phyloP scores from a whole-genome alignment of 352 stramenopile species.

The Globisporangium radiosum region DNA sequence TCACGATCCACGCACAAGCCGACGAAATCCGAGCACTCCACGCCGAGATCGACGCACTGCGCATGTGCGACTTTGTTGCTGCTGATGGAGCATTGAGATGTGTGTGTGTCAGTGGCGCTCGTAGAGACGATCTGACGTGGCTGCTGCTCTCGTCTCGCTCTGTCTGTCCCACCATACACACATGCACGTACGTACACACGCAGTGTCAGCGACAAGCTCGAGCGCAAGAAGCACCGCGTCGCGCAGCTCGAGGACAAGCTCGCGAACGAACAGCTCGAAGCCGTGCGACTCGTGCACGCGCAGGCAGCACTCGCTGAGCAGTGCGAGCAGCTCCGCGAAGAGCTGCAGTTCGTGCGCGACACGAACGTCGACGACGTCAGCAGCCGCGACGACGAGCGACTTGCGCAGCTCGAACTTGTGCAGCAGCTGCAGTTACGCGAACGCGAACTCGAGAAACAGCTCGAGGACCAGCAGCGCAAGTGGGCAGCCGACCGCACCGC shows the following conservation, averaged over 20 bases:
- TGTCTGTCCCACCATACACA: neutral
- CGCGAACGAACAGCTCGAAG: constrained; percentile 33
- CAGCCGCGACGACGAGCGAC: constrained; percentile 47
- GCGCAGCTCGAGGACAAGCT: constrained; percentile 22
- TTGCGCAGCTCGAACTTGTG: constrained; percentile 53
- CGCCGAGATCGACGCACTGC: constrained; percentile 50
- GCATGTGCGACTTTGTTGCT: constrained; percentile 13
- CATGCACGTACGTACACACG: too few species aligned
- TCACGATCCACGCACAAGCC: constrained; percentile 51
- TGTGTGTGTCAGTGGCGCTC: too few species aligned
- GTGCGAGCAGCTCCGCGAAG: constrained; percentile 33
- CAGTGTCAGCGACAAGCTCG: constrained; percentile 30
- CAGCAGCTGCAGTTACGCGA: constrained; percentile 40
- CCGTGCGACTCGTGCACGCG: constrained; percentile 42
- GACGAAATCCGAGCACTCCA: constrained; percentile 57
- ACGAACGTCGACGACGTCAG: constrained; percentile 38
- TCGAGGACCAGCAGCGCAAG: constrained; percentile 59
- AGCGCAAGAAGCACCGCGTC: constrained; percentile 30
- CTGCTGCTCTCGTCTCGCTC: neutral
- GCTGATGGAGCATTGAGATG: neutral
- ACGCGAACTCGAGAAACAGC: constrained; percentile 37
- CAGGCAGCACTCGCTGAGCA: constrained; percentile 39
- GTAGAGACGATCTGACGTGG: neutral
- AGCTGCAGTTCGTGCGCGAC: constrained; percentile 53
- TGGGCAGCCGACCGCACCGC: constrained; percentile 38